Evolutionary conservation across 805 yeast genomes (phyloP).

Genomic region (Starmerella stellata): DNA sequence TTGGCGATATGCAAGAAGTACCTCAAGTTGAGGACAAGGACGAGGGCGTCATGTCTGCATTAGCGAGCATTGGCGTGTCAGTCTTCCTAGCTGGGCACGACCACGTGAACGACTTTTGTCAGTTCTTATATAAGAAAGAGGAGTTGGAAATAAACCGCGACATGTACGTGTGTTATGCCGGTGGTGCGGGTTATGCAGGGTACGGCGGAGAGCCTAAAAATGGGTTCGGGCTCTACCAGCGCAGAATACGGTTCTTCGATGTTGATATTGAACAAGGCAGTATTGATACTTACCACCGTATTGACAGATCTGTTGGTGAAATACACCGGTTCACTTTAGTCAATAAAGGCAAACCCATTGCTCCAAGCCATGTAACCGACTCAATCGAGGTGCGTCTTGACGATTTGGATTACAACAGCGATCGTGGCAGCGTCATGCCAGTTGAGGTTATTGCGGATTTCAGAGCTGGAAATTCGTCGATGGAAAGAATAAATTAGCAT

Average conservation of each 20-base stretch:
- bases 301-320: slow-evolving; percentile 19
- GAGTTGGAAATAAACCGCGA: slow-evolving; percentile 17
- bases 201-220: slow-evolving; percentile 56
- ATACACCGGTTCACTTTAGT: neutral
- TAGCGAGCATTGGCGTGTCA: slow-evolving; percentile 50
- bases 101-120: slow-evolving; percentile 84
- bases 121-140: slow-evolving; percentile 26
- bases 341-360: neutral
- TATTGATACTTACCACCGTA: slow-evolving; percentile 55
- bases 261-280: slow-evolving; percentile 34
- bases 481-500: no score
- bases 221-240: slow-evolving; percentile 46
- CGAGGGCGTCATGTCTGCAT: slow-evolving; percentile 41
- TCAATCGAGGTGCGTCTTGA: no score
- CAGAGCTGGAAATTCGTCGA: no score
- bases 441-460: no score
- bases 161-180: slow-evolving; percentile 85
- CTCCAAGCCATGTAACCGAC: no score
- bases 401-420: no score
- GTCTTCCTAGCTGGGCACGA: slow-evolving; percentile 83
- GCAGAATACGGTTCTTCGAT: slow-evolving; percentile 60
- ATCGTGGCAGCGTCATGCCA: no score
- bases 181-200: slow-evolving; percentile 88
- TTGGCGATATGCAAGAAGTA: slow-evolving; percentile 55
- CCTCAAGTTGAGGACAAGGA: slow-evolving; percentile 62